Conservation (phyloP, 2,329 filamentous ascomycete species). For the Alternaria rosae region DNA sequence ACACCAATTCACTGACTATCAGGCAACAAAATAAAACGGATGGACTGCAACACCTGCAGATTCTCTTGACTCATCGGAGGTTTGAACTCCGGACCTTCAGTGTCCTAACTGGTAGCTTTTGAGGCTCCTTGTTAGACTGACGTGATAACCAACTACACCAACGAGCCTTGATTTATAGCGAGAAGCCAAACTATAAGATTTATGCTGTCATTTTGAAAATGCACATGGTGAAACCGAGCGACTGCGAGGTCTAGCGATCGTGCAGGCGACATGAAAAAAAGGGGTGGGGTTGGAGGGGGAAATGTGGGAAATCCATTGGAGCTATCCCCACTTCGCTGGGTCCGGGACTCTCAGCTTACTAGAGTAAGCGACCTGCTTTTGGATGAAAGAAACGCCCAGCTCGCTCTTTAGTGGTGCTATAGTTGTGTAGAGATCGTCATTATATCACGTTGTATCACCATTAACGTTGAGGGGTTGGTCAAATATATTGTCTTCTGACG, state of each 20-base stretch:
- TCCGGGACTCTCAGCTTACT: not conserved
- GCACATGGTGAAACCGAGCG: not conserved
- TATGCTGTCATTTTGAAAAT: not conserved
- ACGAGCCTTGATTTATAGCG: conserved; percentile 28
- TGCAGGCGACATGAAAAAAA: not conserved
- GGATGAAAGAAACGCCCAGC: not conserved
- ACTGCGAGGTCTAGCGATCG: fast-evolving
- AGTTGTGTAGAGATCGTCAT: too few relatives aligned
- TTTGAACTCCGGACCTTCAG: conserved; percentile 28
- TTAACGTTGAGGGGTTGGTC: not conserved
- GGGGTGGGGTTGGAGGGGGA: not conserved
- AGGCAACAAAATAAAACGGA: not conserved
- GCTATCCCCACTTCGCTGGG: not conserved
- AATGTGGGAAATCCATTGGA: not conserved
- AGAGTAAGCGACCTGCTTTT: too few relatives aligned
- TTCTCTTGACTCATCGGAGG: conserved; percentile 20
- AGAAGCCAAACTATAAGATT: fast-evolving
- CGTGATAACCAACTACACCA: conserved; percentile 59
- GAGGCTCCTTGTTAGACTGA: conserved; percentile 53
- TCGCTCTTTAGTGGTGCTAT: too few relatives aligned
- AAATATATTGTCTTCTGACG: not conserved
- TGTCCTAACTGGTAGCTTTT: conserved; percentile 2
- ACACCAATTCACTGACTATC: not conserved
- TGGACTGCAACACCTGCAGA: not conserved
- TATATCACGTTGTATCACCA: not conserved